A percentile compares a stretch with the other conserved stretches of the same genome.
Evolutionary conservation across 1,139 yeast species (phyloP).

Genomic region (Geotrichum candidum): DNA sequence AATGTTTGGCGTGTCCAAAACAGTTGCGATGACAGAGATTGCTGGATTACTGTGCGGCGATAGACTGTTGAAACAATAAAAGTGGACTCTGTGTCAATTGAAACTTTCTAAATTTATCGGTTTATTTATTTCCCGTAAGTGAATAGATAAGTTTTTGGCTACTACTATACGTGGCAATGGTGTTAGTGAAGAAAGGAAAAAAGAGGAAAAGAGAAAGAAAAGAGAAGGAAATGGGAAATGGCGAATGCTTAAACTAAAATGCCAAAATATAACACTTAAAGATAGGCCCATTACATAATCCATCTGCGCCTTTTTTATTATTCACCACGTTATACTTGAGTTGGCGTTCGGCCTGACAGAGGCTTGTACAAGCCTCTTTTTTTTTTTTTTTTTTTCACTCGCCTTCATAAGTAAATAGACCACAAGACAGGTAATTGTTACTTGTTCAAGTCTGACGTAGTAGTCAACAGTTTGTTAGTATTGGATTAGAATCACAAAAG

Average conservation of each 20-base stretch:
- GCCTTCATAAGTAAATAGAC: not conserved
- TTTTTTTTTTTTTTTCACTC: not conserved
- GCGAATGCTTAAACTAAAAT: not conserved
- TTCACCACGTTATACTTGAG: not conserved
- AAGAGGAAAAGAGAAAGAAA: not conserved
- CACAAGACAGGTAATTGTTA: not conserved
- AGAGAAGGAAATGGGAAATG: not conserved
- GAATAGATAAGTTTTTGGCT: not conserved
- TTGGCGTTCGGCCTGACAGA: not conserved
- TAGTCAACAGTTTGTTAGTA: not conserved
- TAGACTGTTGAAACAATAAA: not conserved
- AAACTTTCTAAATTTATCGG: not conserved
- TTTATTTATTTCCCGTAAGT: slow-evolving; percentile 1
- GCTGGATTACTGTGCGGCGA: not conserved
- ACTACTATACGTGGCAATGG: not conserved
- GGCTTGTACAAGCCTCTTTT: not conserved
- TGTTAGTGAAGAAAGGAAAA: not conserved
- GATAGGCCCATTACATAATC: not conserved
- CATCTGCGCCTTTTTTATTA: not conserved
- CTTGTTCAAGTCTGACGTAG: not conserved
- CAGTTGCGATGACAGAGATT: not conserved
- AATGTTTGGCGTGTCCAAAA: not conserved
- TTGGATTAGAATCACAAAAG: too few relatives aligned
- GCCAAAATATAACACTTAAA: not conserved
- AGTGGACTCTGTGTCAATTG: not conserved